Base-by-base conservation (phyloP, 2,329 filamentous ascomycete species). In the Truncatella angustata region DNA sequence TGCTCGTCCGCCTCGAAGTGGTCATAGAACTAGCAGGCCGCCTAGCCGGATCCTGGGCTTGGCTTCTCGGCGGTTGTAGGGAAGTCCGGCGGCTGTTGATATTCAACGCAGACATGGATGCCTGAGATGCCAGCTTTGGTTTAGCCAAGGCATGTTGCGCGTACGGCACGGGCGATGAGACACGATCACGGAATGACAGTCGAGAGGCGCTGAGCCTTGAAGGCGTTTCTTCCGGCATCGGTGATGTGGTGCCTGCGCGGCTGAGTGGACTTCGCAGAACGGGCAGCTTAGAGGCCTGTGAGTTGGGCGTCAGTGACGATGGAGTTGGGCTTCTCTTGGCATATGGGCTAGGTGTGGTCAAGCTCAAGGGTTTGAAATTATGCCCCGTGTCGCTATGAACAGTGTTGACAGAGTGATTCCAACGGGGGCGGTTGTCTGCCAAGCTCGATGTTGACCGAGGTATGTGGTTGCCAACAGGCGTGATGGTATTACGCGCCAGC, bases 331-430 rank as follows among this genome's bases (percentile, higher is more conserved):
- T 72, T 44, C 60, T 70, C 60, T 73, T 80, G 4, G 78, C 68
- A 54, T 81, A 81, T 0, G 82, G 78, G 55, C 79, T 84, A 0
- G 84, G 81, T 1, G 81, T 82, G 5, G 81, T 84, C 40, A 82
- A 69, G 32, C 70, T 81, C 10, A 86, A 69, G 10, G 86, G 81
- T 60, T 82, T 86, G 70, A 84, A 87, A 65, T 83, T 82, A 66
- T 88, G 85, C 23, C 85, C 84, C n/a, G 82, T 80, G 28, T 86
- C 78, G n/a, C 84, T 73, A 55, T 84, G 79, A 5, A 72, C 72
- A 4, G 81, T 79, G 60, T 87, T 90, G 5, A 84, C 82, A 26
- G 85, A 88, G 10, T 63, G 64, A 63, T 86, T 93, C 90, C 90
- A 94, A 53, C 84, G 80, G 3, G 90, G 90, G 47, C 87, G 83